These are phyloP conservation scores for Nothophoma quercina DNA, from an alignment of 2,329 filamentous ascomycete genomes.

Conservation along the genomic window DNA sequence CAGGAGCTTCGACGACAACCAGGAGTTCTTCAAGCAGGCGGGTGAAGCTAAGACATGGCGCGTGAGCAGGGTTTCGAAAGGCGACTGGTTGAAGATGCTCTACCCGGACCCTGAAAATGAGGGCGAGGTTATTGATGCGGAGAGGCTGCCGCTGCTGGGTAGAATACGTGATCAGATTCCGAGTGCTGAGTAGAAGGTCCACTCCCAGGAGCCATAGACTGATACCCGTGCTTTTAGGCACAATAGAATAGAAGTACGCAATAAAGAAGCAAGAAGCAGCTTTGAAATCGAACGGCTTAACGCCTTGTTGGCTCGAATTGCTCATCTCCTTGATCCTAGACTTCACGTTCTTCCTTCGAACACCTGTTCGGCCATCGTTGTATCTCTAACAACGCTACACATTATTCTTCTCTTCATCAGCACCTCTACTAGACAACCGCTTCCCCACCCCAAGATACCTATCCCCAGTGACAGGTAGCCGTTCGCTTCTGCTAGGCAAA, in stretches of 20 bases:
- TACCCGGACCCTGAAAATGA: slow-evolving; percentile 50
- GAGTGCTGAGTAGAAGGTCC: slow-evolving; percentile 26
- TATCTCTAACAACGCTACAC: slow-evolving; percentile 9
- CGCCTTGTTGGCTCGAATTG: background rate
- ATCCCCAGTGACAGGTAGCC: too few species aligned
- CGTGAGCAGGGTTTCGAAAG: slow-evolving; percentile 61
- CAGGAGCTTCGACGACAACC: slow-evolving; percentile 67
- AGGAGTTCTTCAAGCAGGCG: slow-evolving; percentile 65
- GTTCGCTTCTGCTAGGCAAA: too few species aligned
- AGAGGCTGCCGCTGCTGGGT: slow-evolving; percentile 55
- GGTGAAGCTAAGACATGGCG: slow-evolving; percentile 61
- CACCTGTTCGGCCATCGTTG: slow-evolving; percentile 4
- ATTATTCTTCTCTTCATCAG: background rate
- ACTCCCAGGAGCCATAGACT: slow-evolving; percentile 6
- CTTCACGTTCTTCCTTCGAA: background rate
- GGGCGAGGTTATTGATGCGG: slow-evolving; percentile 49
- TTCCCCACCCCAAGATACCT: background rate
- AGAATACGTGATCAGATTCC: slow-evolving; percentile 55
- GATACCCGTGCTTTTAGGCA: background rate
- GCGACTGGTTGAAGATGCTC: slow-evolving; percentile 58
- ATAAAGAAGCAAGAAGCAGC: background rate
- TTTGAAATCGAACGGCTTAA: background rate
- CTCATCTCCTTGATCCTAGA: background rate
- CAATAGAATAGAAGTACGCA: background rate
- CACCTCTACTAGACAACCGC: slow-evolving; percentile 4